Conservation (phyloP, 306 rosid genomes). For the peach (Prunus persica) region DNA sequence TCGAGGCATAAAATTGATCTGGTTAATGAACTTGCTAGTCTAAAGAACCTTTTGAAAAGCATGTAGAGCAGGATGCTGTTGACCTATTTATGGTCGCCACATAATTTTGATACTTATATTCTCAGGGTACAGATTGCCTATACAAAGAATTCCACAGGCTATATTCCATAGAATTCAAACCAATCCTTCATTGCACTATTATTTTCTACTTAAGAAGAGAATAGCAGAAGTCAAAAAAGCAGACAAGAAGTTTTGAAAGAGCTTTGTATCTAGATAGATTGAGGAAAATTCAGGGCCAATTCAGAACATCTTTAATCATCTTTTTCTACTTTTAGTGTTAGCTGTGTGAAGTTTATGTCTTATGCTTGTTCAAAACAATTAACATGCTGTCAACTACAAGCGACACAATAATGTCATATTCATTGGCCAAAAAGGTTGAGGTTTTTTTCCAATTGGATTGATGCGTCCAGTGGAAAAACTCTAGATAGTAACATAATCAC, state of each 20-base stretch:
- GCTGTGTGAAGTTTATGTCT: conserved; percentile 1
- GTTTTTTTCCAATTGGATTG: background rate
- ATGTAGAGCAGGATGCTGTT: conserved; percentile 23
- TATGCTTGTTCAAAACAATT: background rate
- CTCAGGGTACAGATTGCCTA: conserved; percentile 10
- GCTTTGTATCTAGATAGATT: background rate
- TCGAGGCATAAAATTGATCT: conserved; percentile 14
- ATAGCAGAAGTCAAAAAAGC: background rate
- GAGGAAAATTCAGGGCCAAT: background rate
- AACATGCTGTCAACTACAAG: background rate
- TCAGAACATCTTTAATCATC: background rate
- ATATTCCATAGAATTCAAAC: conserved; percentile 24
- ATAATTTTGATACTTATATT: conserved; percentile 24
- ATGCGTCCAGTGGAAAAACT: background rate
- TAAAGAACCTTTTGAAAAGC: conserved; percentile 12
- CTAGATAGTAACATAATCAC: background rate
- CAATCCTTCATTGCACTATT: background rate
- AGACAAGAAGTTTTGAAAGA: background rate
- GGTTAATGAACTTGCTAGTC: conserved; percentile 26
- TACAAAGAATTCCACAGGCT: conserved; percentile 26
- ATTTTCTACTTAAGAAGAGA: background rate
- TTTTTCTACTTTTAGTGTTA: background rate
- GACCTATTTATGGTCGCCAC: conserved; percentile 18
- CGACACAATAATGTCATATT: background rate
- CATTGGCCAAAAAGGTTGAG: background rate